These are phyloP conservation scores for Trypanosoma scelopori DNA, from an alignment of 208 protist genomes.

Conservation along the genomic window DNA sequence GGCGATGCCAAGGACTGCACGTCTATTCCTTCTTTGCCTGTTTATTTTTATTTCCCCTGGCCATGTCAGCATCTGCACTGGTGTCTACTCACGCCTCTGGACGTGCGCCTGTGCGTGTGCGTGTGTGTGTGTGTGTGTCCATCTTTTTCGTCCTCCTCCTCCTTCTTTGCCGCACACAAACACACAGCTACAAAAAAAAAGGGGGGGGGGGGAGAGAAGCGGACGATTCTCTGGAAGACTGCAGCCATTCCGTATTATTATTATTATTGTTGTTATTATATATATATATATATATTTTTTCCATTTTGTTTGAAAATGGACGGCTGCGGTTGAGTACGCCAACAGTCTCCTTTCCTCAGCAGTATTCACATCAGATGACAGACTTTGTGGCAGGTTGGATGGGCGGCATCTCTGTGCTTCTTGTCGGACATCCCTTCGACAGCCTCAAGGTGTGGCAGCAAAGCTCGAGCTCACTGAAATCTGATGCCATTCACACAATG, in stretches of 20 bases:
- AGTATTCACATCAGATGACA: conserved; percentile 15
- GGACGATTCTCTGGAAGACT: background rate
- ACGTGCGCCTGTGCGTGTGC: background rate
- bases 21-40: background rate
- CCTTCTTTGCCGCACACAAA: background rate
- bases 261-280: conserved; percentile 19
- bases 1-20: too few species aligned
- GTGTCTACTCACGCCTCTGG: background rate
- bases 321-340: background rate
- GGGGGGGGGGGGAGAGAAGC: background rate
- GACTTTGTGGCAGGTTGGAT: conserved; percentile 35
- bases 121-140: conserved; percentile 9
- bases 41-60: conserved; percentile 20
- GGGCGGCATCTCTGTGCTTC: conserved; percentile 28
- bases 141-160: background rate
- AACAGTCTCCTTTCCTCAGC: background rate
- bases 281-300: background rate
- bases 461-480: background rate
- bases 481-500: background rate
- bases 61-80: too few species aligned
- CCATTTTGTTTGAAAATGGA: background rate
- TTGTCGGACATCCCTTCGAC: conserved; percentile 31
- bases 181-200: conserved; percentile 3
- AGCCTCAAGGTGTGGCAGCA: conserved; percentile 34
- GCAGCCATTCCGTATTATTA: background rate